Evolutionary conservation across 2,329 filamentous ascomycete genomes (phyloP).

Genomic region (Trichoderma atrobrunneum): DNA sequence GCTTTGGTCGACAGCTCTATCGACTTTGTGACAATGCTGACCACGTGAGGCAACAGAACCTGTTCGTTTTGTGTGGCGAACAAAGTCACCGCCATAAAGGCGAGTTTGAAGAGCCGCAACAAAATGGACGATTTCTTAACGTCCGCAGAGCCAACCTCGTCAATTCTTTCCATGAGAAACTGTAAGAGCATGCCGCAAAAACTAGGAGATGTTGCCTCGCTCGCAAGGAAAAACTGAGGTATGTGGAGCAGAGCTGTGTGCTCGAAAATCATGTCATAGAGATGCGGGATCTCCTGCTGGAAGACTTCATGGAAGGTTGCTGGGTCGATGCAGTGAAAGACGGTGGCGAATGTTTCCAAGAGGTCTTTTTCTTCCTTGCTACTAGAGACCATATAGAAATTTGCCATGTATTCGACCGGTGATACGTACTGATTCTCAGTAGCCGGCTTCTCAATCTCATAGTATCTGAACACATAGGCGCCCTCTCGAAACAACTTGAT

Average conservation of each 20-base stretch:
- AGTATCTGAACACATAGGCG: constrained; percentile 94
- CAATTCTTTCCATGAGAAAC: constrained; percentile 94
- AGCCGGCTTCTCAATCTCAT: constrained; percentile 78
- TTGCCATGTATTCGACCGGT: constrained; percentile 87
- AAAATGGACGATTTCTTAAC: constrained; percentile 91
- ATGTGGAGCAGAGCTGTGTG: constrained; percentile 92
- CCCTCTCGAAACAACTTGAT: constrained; percentile 97
- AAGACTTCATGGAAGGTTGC: constrained; percentile 99
- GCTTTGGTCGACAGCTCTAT: constrained; percentile 94
- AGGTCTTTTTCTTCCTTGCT: constrained; percentile 96
- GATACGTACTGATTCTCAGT: constrained; percentile 73
- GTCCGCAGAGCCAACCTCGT: constrained; percentile 89
- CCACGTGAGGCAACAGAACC: constrained; percentile 90
- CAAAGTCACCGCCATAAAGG: constrained; percentile 98
- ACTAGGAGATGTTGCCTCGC: constrained; percentile 93
- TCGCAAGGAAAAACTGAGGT: constrained; percentile 97
- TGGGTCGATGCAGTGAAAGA: constrained; percentile 97
- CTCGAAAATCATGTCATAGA: constrained; percentile 98
- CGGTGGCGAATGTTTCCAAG: constrained; percentile 93
- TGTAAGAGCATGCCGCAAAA: constrained; percentile 98
- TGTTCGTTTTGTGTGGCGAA: constrained; percentile 95
- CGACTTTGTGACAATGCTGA: constrained; percentile 95
- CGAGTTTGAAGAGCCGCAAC: constrained; percentile 91
- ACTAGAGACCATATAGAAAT: constrained; percentile 91
- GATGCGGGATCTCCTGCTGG: constrained; percentile 90